Evolutionary conservation across 75 land plant genomes (phyloP).

Genomic region (Pinus albicaulis): DNA sequence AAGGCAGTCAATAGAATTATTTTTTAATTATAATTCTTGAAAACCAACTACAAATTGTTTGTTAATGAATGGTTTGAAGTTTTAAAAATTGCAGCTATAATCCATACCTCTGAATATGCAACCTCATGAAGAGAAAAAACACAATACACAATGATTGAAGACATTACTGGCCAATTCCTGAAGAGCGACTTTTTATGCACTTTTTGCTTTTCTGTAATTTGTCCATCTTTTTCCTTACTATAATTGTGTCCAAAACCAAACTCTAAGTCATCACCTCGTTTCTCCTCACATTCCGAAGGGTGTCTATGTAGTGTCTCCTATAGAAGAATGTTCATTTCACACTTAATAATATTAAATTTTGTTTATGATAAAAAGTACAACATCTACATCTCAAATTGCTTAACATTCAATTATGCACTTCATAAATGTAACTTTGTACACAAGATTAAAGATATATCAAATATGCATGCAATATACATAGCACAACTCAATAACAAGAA

Average conservation of each 20-base stretch:
- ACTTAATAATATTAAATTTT: too few species aligned
- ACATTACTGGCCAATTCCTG: conserved; percentile 37
- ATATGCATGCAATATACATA: too few species aligned
- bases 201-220: background rate
- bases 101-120: conserved; percentile 54
- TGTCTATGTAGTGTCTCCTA: background rate
- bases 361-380: too few species aligned
- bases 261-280: conserved; percentile 6
- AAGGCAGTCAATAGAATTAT: too few species aligned
- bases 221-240: background rate
- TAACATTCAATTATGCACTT: too few species aligned
- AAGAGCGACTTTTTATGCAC: conserved; percentile 17
- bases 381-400: too few species aligned
- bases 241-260: background rate
- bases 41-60: background rate
- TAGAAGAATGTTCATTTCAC: too few species aligned
- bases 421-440: too few species aligned
- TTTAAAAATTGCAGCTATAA: conserved; percentile 1
- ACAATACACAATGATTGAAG: conserved; percentile 38
- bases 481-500: too few species aligned
- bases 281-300: background rate
- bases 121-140: conserved; percentile 48
- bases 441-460: too few species aligned
- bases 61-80: background rate
- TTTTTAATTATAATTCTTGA: too few species aligned